These are phyloP conservation scores for Phytophthora nicotianae DNA, from an alignment of 352 stramenopile species.

Conservation along the genomic window DNA sequence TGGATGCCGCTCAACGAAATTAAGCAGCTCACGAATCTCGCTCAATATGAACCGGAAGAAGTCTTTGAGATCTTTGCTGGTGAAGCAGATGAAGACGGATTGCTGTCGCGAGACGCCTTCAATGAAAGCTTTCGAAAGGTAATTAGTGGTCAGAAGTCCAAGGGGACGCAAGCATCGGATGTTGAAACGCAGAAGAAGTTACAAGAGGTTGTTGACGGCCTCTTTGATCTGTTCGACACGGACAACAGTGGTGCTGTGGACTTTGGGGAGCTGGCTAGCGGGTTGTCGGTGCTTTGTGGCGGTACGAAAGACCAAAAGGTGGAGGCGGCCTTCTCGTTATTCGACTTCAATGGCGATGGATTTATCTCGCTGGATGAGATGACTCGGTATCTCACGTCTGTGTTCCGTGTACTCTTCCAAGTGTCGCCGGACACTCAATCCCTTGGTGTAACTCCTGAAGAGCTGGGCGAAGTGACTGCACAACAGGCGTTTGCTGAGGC, in stretches of 20 bases:
- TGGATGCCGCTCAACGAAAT: conserved; percentile 87
- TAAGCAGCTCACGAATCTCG: conserved; percentile 82
- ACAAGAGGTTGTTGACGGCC: conserved; percentile 58
- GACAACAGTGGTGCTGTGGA: conserved; percentile 79
- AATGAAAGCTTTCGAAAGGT: conserved; percentile 79
- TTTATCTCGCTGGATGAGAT: conserved; percentile 90
- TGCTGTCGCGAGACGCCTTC: conserved; percentile 78
- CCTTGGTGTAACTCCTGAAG: conserved; percentile 68
- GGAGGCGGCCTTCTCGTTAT: conserved; percentile 81
- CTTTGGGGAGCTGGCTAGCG: conserved; percentile 84
- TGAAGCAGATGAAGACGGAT: conserved; percentile 73
- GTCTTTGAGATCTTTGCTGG: conserved; percentile 89
- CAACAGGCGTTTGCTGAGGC: conserved; percentile 79
- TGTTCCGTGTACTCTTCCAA: conserved; percentile 88
- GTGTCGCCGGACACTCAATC: conserved; percentile 69
- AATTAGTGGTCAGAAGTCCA: conserved; percentile 44
- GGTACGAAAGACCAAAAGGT: conserved; percentile 90
- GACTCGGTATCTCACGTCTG: conserved; percentile 86
- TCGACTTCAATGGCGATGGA: conserved; percentile 90
- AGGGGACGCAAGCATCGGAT: conserved; percentile 7
- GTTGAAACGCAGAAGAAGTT: conserved; percentile 51
- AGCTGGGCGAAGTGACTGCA: conserved; percentile 80
- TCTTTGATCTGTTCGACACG: conserved; percentile 86
- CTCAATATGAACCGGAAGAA: conserved; percentile 75
- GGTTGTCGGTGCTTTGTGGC: conserved; percentile 81